Percentiles rank a stretch among this genome's conserved stretches.
These are phyloP conservation scores for Globisporangium cederbergense DNA, from an alignment of 352 stramenopile genomes.

Conservation along the genomic window DNA sequence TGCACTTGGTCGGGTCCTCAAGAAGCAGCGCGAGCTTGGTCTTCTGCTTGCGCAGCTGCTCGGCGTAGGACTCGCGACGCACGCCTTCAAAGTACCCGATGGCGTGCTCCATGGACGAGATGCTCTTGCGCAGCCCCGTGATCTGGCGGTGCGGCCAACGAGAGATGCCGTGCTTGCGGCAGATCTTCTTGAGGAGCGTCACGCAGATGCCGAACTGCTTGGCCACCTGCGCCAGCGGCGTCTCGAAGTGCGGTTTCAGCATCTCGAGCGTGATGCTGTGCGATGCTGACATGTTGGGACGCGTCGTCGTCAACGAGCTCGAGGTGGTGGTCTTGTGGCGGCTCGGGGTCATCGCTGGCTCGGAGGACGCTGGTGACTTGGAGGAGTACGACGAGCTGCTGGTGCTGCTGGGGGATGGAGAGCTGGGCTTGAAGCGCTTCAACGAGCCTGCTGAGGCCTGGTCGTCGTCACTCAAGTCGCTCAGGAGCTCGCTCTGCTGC, in stretches of 20 bases:
- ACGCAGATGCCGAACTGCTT: constrained; percentile 79
- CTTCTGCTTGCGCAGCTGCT: constrained; percentile 72
- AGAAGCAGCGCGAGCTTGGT: constrained; percentile 67
- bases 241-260: constrained; percentile 81
- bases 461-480: constrained; percentile 6
- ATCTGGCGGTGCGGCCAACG: constrained; percentile 86
- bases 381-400: neutral
- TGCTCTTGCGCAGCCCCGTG: constrained; percentile 84
- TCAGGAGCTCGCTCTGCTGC: neutral
- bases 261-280: constrained; percentile 81
- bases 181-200: constrained; percentile 86
- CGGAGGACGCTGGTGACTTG: neutral
- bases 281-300: constrained; percentile 69
- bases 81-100: constrained; percentile 73
- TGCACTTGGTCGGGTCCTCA: constrained; percentile 57
- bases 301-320: constrained; percentile 8
- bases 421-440: constrained; percentile 12
- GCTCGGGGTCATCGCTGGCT: constrained; percentile 15
- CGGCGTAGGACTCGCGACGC: constrained; percentile 64
- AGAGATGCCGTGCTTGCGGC: constrained; percentile 69
- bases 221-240: constrained; percentile 74
- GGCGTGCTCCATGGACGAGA: constrained; percentile 81
- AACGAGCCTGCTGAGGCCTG: neutral
- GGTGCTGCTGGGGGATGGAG: neutral
- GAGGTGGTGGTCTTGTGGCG: constrained; percentile 18